Evolutionary conservation across 176 grass and related monocot species (phyloP).

Genomic region (Eleusine indica): DNA sequence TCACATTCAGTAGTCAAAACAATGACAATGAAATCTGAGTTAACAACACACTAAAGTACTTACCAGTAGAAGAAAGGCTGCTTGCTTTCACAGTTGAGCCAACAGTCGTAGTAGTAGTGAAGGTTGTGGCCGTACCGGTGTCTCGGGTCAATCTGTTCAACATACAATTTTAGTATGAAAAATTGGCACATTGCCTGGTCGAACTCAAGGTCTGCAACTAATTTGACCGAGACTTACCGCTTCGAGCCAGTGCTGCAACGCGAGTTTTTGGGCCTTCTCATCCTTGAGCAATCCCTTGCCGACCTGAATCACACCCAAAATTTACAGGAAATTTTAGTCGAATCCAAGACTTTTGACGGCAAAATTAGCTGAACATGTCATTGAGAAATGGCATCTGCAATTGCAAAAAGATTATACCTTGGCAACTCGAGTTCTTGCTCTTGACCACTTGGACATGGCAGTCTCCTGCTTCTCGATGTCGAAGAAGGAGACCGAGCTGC

Average conservation of each 20-base stretch:
- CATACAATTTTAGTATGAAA: slow-evolving; percentile 14
- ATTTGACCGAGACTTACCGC: slow-evolving; percentile 43
- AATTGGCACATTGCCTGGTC: not conserved
- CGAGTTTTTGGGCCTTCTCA: slow-evolving; percentile 78
- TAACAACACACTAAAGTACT: not conserved
- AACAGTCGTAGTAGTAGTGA: slow-evolving; percentile 78
- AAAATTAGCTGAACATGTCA: not conserved
- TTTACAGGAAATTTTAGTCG: not conserved
- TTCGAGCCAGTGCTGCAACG: slow-evolving; percentile 87
- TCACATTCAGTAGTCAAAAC: not conserved
- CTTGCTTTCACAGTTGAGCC: slow-evolving; percentile 81
- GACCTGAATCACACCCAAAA: slow-evolving; percentile 48
- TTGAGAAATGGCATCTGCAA: not conserved
- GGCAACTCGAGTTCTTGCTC: slow-evolving; percentile 69
- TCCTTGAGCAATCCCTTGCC: slow-evolving; percentile 85
- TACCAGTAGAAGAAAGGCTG: slow-evolving; percentile 98
- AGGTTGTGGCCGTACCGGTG: slow-evolving; percentile 96
- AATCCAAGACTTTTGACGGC: not conserved
- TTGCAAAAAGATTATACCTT: slow-evolving; percentile 47
- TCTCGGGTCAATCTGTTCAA: slow-evolving; percentile 79
- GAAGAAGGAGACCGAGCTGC: slow-evolving; percentile 87
- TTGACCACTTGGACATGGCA: slow-evolving; percentile 74
- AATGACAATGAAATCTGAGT: not conserved
- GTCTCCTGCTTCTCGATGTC: slow-evolving; percentile 82
- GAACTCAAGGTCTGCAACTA: not conserved